phyloP scores from a whole-genome alignment of 106 monocot genomes.

The Phalaenopsis equestris region DNA sequence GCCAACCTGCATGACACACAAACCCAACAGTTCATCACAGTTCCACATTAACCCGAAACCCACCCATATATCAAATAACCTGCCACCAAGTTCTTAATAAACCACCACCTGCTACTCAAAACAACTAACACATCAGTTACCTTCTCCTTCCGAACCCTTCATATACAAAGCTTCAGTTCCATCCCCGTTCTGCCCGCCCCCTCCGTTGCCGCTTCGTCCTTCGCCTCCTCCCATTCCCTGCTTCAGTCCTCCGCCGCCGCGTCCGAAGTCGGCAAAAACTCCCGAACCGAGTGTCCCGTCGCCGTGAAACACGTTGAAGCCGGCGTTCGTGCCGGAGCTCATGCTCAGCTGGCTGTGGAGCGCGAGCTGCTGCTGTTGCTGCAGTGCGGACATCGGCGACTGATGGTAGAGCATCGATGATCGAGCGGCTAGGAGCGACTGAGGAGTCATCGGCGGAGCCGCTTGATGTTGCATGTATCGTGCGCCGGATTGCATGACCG shows the following conservation, averaged over 20 bases:
- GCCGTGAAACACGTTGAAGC: conserved; percentile 65
- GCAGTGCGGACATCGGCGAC: conserved; percentile 54
- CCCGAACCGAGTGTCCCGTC: conserved; percentile 27
- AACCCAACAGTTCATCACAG: not conserved
- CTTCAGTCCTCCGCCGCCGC: conserved; percentile 24
- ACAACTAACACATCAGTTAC: conserved; percentile 16
- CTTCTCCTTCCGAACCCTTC: conserved; percentile 57
- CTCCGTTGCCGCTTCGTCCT: conserved; percentile 39
- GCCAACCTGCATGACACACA: conserved; percentile 12
- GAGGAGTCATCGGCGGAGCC: conserved; percentile 49
- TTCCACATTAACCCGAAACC: conserved; percentile 4
- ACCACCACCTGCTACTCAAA: not conserved
- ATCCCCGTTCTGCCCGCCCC: conserved; percentile 47
- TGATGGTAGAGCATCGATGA: conserved; percentile 70
- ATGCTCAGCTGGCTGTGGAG: conserved; percentile 53
- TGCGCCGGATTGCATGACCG: conserved; percentile 52
- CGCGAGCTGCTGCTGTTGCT: conserved; percentile 43
- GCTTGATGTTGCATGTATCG: conserved; percentile 66
- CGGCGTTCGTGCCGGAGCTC: conserved; percentile 36
- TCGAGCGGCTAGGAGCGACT: conserved; percentile 57
- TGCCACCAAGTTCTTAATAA: not conserved
- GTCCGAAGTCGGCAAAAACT: conserved; percentile 55
- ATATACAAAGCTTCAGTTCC: conserved; percentile 49
- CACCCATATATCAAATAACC: not conserved
- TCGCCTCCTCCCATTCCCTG: conserved; percentile 29